Percentiles rank a stretch among this genome's conserved stretches.
phyloP scores from a whole-genome alignment of 371 early-diverging fungal genomes.

The Batrachochytrium dendrobatidis region DNA sequence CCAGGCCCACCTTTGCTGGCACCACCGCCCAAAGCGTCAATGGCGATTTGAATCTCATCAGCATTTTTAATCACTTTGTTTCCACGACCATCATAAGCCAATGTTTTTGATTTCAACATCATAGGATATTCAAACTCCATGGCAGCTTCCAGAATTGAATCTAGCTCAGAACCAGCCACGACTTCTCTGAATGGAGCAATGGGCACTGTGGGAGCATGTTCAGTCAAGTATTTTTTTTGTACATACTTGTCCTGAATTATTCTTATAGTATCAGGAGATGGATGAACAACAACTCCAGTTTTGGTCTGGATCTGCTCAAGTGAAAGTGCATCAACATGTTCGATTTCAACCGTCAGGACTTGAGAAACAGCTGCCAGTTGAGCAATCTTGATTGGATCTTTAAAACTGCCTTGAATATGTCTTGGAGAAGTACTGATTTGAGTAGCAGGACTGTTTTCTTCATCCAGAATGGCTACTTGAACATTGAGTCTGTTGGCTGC shows the following conservation, averaged over 20 bases:
- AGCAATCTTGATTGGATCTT: slow-evolving; percentile 62
- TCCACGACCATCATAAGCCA: slow-evolving; percentile 95
- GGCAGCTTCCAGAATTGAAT: slow-evolving; percentile 30
- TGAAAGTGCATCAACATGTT: slow-evolving; percentile 82
- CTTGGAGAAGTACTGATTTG: slow-evolving; percentile 60
- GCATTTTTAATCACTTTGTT: slow-evolving; percentile 69
- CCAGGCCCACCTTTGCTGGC: slow-evolving; percentile 40
- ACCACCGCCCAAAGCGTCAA: slow-evolving; percentile 40
- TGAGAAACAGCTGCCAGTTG: slow-evolving; percentile 67
- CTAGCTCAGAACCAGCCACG: slow-evolving; percentile 30
- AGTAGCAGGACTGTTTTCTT: slow-evolving; percentile 73
- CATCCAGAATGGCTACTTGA: slow-evolving; percentile 74
- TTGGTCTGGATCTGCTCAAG: slow-evolving; percentile 50
- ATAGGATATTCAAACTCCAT: slow-evolving; percentile 80
- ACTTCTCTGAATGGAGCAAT: slow-evolving; percentile 62
- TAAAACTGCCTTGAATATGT: slow-evolving; percentile 78
- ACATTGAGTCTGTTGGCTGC: slow-evolving; percentile 87
- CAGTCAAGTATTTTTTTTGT: slow-evolving; percentile 72
- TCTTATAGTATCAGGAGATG: slow-evolving; percentile 70
- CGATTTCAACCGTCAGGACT: slow-evolving; percentile 91
- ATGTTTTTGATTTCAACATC: slow-evolving; percentile 86
- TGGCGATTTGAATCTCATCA: slow-evolving; percentile 56
- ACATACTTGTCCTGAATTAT: slow-evolving; percentile 91
- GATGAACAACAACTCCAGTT: slow-evolving; percentile 51
- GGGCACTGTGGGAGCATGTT: slow-evolving; percentile 47